Evolutionary conservation across 768 basidiomycete species (phyloP).

Genomic region (Mycena kentingensis): DNA sequence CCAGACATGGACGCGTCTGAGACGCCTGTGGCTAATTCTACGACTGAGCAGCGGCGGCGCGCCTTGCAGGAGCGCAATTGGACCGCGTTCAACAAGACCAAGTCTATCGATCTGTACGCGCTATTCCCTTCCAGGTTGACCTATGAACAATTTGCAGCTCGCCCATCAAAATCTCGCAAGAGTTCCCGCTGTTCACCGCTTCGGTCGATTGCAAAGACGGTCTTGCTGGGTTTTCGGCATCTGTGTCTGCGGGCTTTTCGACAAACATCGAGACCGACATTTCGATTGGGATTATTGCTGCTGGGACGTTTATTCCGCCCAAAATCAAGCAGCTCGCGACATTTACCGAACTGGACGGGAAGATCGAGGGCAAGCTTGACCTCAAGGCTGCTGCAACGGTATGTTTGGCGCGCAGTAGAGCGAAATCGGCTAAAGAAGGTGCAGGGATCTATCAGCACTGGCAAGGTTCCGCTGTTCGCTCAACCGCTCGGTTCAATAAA

Average conservation of each 20-base stretch:
- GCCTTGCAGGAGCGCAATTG: too few species aligned
- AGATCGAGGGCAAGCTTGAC: conserved; percentile 23
- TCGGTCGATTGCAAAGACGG: conserved; percentile 3
- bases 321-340: conserved; percentile 22
- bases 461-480: conserved; percentile 26
- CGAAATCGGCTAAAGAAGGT: too few species aligned
- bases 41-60: too few species aligned
- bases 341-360: conserved; percentile 20
- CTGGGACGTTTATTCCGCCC: conserved; percentile 34
- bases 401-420: neutral
- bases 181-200: conserved; percentile 6
- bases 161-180: conserved; percentile 5
- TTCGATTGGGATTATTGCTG: conserved; percentile 26
- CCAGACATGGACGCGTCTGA: neutral
- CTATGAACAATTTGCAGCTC: conserved; percentile 1
- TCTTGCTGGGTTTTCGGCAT: conserved; percentile 10
- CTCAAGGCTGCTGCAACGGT: conserved; percentile 20
- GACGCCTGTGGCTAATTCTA: neutral
- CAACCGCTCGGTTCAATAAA: conserved; percentile 31
- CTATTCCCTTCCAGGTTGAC: neutral
- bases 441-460: conserved; percentile 27
- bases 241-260: conserved; percentile 10
- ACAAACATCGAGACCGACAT: conserved; percentile 5
- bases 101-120: conserved; percentile 6
- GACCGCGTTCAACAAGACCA: conserved; percentile 11